Conservation (phyloP, 352 stramenopile genomes). For the Albugo laibachii region DNA sequence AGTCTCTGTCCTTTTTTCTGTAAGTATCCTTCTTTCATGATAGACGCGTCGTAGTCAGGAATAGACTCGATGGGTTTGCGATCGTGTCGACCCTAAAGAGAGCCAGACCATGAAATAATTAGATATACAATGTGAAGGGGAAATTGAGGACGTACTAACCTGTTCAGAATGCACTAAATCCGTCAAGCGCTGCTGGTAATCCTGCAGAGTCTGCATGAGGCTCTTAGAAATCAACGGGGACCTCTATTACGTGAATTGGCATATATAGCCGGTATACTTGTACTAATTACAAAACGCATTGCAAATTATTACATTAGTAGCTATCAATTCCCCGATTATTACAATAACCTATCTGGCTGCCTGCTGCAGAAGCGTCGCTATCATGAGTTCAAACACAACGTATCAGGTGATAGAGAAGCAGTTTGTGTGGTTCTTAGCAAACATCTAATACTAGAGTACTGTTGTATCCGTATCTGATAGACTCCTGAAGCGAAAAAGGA, state of each 20-base stretch:
- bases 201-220: slow-evolving; percentile 21
- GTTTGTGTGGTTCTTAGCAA: not conserved
- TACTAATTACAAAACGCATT: no score
- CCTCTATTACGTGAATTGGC: no score
- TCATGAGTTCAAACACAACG: no score
- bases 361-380: no score
- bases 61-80: not conserved
- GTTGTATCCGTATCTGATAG: slow-evolving; percentile 14
- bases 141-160: slow-evolving; percentile 1
- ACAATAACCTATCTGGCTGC: no score
- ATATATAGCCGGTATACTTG: no score
- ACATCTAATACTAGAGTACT: not conserved
- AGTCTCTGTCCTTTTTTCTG: slow-evolving; percentile 10
- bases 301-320: no score
- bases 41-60: slow-evolving; percentile 4
- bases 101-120: not conserved
- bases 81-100: not conserved
- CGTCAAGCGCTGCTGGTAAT: slow-evolving; percentile 59
- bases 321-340: no score
- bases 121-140: not conserved
- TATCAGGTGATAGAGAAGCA: no score
- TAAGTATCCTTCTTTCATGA: slow-evolving; percentile 8
- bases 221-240: no score
- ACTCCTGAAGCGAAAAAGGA: slow-evolving; percentile 95
- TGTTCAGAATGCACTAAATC: slow-evolving; percentile 58